These are phyloP conservation scores for Fennellomyces sp. DNA, from an alignment of 371 early-diverging fungal genomes.

Conservation along the genomic window DNA sequence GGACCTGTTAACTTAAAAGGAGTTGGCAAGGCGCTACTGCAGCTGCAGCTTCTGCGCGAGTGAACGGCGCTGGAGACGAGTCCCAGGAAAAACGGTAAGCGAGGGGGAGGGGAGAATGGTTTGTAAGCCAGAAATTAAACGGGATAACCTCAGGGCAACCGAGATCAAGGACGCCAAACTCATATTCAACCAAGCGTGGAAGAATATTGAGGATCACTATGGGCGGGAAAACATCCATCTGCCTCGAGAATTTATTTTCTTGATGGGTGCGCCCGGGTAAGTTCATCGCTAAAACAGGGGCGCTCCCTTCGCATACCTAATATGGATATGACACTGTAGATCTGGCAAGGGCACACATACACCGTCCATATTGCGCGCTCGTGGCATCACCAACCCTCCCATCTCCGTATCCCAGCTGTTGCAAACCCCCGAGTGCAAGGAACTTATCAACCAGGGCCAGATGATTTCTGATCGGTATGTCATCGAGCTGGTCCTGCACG, in stretches of 20 bases:
- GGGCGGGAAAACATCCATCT: slow-evolving; percentile 64
- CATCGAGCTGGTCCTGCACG: slow-evolving; percentile 60
- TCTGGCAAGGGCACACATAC: slow-evolving; percentile 75
- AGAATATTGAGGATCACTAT: slow-evolving; percentile 63
- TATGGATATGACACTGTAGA: slow-evolving; percentile 14
- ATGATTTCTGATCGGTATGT: slow-evolving; percentile 71
- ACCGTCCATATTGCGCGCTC: slow-evolving; percentile 61
- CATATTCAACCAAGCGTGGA: slow-evolving; percentile 73
- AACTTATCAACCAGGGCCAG: slow-evolving; percentile 67
- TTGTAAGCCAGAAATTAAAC: not conserved
- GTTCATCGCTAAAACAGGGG: too few relatives aligned
- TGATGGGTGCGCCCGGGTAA: slow-evolving; percentile 75
- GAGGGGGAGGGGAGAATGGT: not conserved
- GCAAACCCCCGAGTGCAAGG: slow-evolving; percentile 65
- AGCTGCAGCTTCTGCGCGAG: slow-evolving; percentile 4
- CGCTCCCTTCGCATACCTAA: not conserved
- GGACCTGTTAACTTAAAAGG: not conserved
- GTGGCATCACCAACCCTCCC: slow-evolving; percentile 69
- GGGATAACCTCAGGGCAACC: slow-evolving; percentile 22
- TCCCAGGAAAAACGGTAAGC: slow-evolving; percentile 12
- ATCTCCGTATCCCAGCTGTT: slow-evolving; percentile 69
- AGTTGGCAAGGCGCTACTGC: not conserved
- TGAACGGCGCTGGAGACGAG: slow-evolving; percentile 1
- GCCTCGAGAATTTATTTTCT: slow-evolving; percentile 68
- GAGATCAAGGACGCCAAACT: slow-evolving; percentile 72